phyloP scores from a whole-genome alignment of 768 basidiomycete genomes.

The Boletus pseudo-olivaceus region DNA sequence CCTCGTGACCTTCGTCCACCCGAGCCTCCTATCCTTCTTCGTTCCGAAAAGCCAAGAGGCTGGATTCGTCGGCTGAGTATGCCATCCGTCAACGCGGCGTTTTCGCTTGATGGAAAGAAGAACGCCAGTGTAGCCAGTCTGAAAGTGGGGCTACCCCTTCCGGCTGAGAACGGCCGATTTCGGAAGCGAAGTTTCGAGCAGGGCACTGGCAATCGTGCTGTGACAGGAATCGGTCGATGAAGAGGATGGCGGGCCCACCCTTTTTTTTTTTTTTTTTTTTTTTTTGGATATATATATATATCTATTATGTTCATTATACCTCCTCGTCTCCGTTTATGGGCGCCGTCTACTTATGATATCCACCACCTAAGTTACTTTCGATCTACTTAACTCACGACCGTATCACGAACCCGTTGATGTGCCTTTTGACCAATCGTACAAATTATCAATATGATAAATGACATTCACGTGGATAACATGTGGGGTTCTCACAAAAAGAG shows the following conservation, averaged over 20 bases:
- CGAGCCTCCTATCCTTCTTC: slow-evolving; percentile 42
- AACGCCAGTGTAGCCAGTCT: slow-evolving; percentile 44
- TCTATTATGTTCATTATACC: slow-evolving; percentile 6
- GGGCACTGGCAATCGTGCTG: slow-evolving; percentile 47
- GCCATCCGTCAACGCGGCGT: slow-evolving; percentile 61
- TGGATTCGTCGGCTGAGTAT: slow-evolving; percentile 80
- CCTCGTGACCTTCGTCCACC: slow-evolving; percentile 39
- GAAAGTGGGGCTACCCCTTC: slow-evolving; percentile 27
- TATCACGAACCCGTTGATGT: not conserved
- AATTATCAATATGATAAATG: not conserved
- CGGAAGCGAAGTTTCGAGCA: slow-evolving; percentile 35
- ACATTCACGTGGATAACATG: not conserved
- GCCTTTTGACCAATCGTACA: not conserved
- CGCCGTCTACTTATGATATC: slow-evolving; percentile 4
- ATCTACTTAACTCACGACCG: not conserved
- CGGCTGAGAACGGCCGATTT: slow-evolving; percentile 48
- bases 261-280: not conserved
- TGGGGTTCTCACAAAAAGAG: not conserved
- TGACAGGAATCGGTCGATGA: slow-evolving; percentile 46
- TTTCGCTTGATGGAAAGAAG: slow-evolving; percentile 57
- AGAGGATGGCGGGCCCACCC: not conserved
- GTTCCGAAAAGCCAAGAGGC: slow-evolving; percentile 57
- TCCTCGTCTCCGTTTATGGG: not conserved
- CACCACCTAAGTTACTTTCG: not conserved
- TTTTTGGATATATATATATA: not conserved